Percentiles rank a stretch among this genome's conserved stretches.
These are phyloP conservation scores for Globisporangium heterothallicum DNA, from an alignment of 352 stramenopile species.

Conservation along the genomic window DNA sequence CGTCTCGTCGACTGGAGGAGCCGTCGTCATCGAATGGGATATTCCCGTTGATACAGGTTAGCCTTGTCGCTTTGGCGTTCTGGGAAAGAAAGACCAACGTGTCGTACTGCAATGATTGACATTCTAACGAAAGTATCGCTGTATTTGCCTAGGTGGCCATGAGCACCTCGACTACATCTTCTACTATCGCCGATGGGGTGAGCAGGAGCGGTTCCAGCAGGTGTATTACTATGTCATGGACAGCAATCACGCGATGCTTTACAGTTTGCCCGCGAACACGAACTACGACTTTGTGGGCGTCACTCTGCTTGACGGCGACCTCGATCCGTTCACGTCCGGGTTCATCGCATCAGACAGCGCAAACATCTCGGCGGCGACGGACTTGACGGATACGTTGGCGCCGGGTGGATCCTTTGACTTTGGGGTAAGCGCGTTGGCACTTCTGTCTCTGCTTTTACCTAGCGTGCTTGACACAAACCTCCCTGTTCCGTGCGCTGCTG, in stretches of 20 bases:
- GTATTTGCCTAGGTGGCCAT: constrained; percentile 21
- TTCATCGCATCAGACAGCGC: constrained; percentile 20
- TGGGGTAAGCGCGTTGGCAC: constrained; percentile 22
- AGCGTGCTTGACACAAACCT: not conserved
- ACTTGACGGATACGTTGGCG: constrained; percentile 3
- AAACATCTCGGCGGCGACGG: constrained; percentile 17
- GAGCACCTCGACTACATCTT: constrained; percentile 27
- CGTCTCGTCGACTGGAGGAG: constrained; percentile 25
- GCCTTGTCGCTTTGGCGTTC: too few species aligned
- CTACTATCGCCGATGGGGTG: constrained; percentile 22
- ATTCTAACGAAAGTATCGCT: too few species aligned
- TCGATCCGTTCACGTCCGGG: constrained; percentile 4
- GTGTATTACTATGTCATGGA: constrained; percentile 17
- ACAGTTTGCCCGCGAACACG: constrained; percentile 31
- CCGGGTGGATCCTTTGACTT: constrained; percentile 37
- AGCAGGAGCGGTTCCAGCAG: constrained; percentile 17
- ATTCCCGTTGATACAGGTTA: constrained; percentile 40
- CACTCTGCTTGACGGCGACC: constrained; percentile 16
- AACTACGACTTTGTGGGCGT: constrained; percentile 51
- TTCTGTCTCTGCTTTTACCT: not conserved
- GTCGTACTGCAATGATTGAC: too few species aligned
- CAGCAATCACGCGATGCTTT: constrained; percentile 12
- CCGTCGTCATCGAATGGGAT: constrained; percentile 26
- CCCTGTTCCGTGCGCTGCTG: not conserved
- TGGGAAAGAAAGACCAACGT: too few species aligned